A percentile compares a stretch with the other conserved stretches of the same genome.
phyloP scores from a whole-genome alignment of 306 rosid species.

The Hippophae rhamnoides region DNA sequence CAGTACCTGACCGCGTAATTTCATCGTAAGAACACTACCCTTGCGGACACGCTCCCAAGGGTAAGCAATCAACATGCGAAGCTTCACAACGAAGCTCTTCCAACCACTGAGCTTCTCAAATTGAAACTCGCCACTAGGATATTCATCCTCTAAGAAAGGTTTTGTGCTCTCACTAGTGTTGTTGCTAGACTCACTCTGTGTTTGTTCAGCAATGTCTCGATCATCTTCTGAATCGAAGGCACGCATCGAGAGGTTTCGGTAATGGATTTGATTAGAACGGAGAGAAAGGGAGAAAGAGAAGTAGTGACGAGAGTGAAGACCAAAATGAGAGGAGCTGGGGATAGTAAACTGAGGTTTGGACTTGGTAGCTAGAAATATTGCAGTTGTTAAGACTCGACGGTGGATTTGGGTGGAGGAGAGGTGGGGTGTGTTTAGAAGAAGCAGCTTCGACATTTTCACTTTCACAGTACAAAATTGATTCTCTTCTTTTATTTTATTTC shows the following conservation, averaged over 20 bases:
- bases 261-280: constrained; percentile 1
- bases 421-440: constrained; percentile 38
- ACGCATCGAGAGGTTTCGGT: constrained; percentile 23
- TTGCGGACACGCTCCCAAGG: constrained; percentile 83
- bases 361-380: constrained; percentile 13
- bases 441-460: constrained; percentile 52
- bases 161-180: constrained; percentile 13
- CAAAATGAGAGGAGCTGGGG: constrained; percentile 5
- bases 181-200: constrained; percentile 3
- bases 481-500: background rate
- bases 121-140: constrained; percentile 62
- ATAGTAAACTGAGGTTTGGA: constrained; percentile 1
- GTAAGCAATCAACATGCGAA: constrained; percentile 57
- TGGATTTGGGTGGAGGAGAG: constrained; percentile 24
- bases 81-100: constrained; percentile 56
- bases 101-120: constrained; percentile 43
- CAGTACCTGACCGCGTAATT: constrained; percentile 75
- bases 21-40: constrained; percentile 66
- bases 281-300: constrained; percentile 21
- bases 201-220: constrained; percentile 1
- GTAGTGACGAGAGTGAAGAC: constrained; percentile 18
- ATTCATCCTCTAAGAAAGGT: constrained; percentile 19
- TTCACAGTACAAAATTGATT: background rate
- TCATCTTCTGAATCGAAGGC: constrained; percentile 37
- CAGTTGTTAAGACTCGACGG: constrained; percentile 8